A percentile compares a stretch with the other conserved stretches of the same genome.
Conservation (phyloP, 768 basidiomycete species). For the Trametes cubensis region DNA sequence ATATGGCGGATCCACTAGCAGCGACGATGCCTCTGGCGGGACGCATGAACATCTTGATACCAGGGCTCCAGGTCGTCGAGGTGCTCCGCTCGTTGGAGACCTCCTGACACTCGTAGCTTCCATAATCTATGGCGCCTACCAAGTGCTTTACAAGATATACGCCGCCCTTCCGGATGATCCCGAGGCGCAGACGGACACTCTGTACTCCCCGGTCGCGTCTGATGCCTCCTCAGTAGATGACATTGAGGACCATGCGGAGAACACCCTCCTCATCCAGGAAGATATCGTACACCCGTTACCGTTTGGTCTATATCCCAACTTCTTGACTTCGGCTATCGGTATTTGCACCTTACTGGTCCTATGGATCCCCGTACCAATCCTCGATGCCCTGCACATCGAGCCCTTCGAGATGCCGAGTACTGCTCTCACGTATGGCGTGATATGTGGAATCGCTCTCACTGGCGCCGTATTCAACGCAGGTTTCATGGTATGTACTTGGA, state of each 20-base stretch:
- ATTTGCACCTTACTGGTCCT: constrained; percentile 70
- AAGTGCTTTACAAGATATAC: constrained; percentile 84
- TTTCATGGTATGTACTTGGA: constrained; percentile 63
- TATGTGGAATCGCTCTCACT: constrained; percentile 67
- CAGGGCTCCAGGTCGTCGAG: constrained; percentile 20
- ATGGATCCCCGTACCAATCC: constrained; percentile 78
- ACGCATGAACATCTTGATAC: constrained; percentile 10
- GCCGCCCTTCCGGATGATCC: constrained; percentile 70
- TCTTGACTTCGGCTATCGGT: constrained; percentile 81
- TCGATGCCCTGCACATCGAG: constrained; percentile 70
- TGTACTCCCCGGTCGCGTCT: constrained; percentile 50
- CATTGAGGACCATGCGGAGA: constrained; percentile 27
- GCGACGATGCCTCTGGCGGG: constrained; percentile 11
- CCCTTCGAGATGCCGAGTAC: constrained; percentile 65
- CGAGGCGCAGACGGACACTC: constrained; percentile 45
- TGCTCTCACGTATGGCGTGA: constrained; percentile 46
- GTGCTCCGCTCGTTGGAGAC: constrained; percentile 71
- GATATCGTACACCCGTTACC: constrained; percentile 61
- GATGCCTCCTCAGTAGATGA: constrained; percentile 34
- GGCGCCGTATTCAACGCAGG: constrained; percentile 86
- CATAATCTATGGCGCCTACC: constrained; percentile 73
- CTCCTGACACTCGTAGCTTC: constrained; percentile 73
- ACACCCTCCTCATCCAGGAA: constrained; percentile 25
- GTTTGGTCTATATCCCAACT: constrained; percentile 83
- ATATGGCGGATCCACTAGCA: constrained; percentile 58